Conservation (phyloP, 1,284 basidiomycete species). For the Naganishia sp. region DNA sequence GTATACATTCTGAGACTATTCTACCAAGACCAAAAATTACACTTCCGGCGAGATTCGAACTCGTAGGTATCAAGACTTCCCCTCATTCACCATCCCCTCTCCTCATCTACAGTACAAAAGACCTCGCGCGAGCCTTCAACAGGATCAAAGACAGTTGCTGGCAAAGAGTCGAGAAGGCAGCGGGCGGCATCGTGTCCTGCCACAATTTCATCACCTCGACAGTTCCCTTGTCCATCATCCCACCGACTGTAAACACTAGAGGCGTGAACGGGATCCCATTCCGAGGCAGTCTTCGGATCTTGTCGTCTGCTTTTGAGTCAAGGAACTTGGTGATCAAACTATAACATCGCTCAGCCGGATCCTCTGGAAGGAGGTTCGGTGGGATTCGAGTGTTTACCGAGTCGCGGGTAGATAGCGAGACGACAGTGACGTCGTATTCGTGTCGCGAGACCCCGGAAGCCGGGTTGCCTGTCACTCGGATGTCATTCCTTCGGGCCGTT, state of each 20-base stretch:
- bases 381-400: too few relatives aligned
- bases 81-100: background rate
- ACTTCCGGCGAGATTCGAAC: background rate
- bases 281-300: background rate
- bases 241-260: background rate
- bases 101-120: background rate
- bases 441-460: too few relatives aligned
- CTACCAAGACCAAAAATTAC: background rate
- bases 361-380: too few relatives aligned
- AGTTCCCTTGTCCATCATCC: constrained; percentile 1
- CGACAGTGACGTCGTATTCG: too few relatives aligned
- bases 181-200: background rate
- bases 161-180: constrained; percentile 4
- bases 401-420: too few relatives aligned
- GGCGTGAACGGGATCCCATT: background rate
- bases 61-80: background rate
- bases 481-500: too few relatives aligned
- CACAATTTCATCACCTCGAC: background rate
- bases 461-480: too few relatives aligned
- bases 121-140: background rate
- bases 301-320: background rate
- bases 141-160: constrained; percentile 7
- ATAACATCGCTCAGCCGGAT: background rate
- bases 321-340: constrained; percentile 1
- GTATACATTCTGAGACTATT: constrained; percentile 1